phyloP scores from a whole-genome alignment of 805 yeast genomes.

The Nakazawaea sp. region DNA sequence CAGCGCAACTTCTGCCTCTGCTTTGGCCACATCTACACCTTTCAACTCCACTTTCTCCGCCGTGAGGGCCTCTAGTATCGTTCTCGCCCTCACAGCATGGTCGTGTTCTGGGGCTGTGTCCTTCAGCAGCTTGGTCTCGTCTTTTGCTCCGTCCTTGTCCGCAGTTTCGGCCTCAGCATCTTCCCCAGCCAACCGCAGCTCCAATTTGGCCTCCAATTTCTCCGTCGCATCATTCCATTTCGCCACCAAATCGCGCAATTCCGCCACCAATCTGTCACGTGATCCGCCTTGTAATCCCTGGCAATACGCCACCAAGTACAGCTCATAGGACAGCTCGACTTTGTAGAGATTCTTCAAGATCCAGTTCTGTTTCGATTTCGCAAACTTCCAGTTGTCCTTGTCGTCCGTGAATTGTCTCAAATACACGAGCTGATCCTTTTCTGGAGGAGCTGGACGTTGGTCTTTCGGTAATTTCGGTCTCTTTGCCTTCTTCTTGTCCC shows the following conservation, averaged over 20 bases:
- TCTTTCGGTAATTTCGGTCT: slow-evolving; percentile 61
- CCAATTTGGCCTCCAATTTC: slow-evolving; percentile 32
- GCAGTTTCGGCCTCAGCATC: slow-evolving; percentile 16
- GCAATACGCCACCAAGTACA: slow-evolving; percentile 43
- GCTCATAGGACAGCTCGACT: slow-evolving; percentile 48
- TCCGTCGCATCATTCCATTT: slow-evolving; percentile 50
- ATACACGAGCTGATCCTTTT: slow-evolving; percentile 66
- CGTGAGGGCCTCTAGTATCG: slow-evolving; percentile 25
- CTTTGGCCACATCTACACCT: slow-evolving; percentile 19
- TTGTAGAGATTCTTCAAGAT: slow-evolving; percentile 51
- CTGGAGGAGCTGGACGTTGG: slow-evolving; percentile 68
- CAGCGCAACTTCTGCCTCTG: slow-evolving; percentile 12
- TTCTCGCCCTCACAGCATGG: slow-evolving; percentile 34
- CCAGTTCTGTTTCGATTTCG: slow-evolving; percentile 87
- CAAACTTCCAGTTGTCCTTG: slow-evolving; percentile 67
- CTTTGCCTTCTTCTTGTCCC: slow-evolving; percentile 56
- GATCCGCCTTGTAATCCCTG: slow-evolving; percentile 68
- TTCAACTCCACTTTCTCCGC: slow-evolving; percentile 28
- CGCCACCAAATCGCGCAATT: slow-evolving; percentile 37
- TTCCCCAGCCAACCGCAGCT: slow-evolving; percentile 28
- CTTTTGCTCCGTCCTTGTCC: slow-evolving; percentile 14
- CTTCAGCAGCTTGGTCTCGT: slow-evolving; percentile 9
- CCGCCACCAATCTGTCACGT: slow-evolving; percentile 45
- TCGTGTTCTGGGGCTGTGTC: slow-evolving; percentile 24
- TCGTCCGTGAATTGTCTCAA: slow-evolving; percentile 52